Base-by-base conservation (phyloP, 106 monocot genomes). In the Apostasia shenzhenica region DNA sequence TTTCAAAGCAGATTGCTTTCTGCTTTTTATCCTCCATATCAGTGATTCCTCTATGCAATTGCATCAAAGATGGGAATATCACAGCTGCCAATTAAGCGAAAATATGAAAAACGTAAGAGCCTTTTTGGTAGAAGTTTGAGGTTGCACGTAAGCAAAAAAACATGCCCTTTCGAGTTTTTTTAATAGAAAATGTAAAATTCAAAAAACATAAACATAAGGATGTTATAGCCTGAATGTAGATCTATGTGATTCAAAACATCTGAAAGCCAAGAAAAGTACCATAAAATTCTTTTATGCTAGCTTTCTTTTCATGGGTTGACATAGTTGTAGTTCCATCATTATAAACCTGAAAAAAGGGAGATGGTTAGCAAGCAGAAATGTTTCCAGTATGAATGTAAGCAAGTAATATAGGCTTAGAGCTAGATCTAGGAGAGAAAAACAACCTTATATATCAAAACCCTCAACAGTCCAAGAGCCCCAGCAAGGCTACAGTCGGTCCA, bases 401-500 rank as follows among this genome's bases (percentile, higher is more conserved):
- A 13, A 49, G 2, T 57, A 45, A 55, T 37, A 10, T 43, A 51
- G 5, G 45, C 37, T 1, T 10, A 2, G 0, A 46, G 2, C 12
- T 45, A 65, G 4, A 8, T 60, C 60, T 60, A 8, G 6, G 42
- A 41, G 39, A 42, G 41, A 55, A 54, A 48, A 38, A 2, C 44
- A 70, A 79, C 84, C 79, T 87, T 84, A 53, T 82, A 87, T 49
- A 85, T 80, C 14, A 78, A 77, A 68, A 92, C 82, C 62, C 87
- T 75, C 55, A 94, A 70, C 47, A 94, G 72, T 11, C 94, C 94
- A 62, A 94, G 87, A 39, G 85, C 81, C 41, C 90, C 94, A 14
- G 94, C 94, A 65, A 94, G 85, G 73, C 83, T 82, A 41, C 87
- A 91, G 65, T 94, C 94, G 9, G 77, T 87, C 94, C 94, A 94